Percentiles rank a stretch among this genome's conserved stretches.
These are phyloP conservation scores for Botrytis hyacinthi DNA, from an alignment of 2,329 filamentous ascomycete genomes.

Conservation along the genomic window DNA sequence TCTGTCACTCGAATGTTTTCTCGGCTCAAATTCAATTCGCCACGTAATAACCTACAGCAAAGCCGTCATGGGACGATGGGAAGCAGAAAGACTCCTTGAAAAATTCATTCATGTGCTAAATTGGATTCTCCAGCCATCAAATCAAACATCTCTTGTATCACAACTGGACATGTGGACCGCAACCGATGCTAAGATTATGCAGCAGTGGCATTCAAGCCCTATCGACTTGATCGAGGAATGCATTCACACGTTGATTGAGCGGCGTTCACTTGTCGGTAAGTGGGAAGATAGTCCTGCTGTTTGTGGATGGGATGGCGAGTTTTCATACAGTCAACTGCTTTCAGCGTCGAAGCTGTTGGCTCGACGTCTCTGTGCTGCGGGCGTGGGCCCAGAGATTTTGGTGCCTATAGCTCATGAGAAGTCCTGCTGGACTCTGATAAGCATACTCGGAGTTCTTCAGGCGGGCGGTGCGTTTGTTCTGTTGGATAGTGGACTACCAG, in stretches of 20 bases:
- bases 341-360: not conserved
- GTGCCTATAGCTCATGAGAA: not conserved
- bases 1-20: not conserved
- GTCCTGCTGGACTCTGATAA: slow-evolving; percentile 35
- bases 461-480: slow-evolving; percentile 36
- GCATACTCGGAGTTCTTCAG: slow-evolving; percentile 36
- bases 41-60: not conserved
- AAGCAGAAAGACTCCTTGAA: not conserved
- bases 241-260: not conserved
- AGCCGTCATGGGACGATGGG: not conserved
- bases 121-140: not conserved
- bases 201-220: not conserved
- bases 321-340: not conserved
- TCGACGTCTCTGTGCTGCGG: not conserved
- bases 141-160: not conserved
- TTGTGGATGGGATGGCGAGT: not conserved
- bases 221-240: not conserved
- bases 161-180: not conserved
- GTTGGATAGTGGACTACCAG: slow-evolving; percentile 36
- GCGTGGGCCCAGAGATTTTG: not conserved
- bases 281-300: not conserved
- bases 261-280: not conserved
- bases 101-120: not conserved
- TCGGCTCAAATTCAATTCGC: not conserved
- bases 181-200: not conserved